Base-by-base conservation (phyloP, 441 rosid species). In the Gossypium aridum region DNA sequence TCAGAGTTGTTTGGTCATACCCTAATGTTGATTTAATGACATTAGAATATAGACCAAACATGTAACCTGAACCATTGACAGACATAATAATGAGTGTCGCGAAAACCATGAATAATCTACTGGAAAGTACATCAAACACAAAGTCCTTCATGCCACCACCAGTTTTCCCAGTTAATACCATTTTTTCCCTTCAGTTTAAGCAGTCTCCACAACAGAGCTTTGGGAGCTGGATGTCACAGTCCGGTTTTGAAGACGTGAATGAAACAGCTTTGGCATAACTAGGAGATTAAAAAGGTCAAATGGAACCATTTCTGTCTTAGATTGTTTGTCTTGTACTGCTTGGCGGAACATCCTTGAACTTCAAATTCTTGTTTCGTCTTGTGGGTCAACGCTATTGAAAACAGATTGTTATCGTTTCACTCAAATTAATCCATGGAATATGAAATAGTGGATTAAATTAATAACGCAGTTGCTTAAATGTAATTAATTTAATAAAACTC, bases 1-100 rank as follows among this genome's bases (percentile, higher is more conserved):
- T 84, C 59, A 85, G 80, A 7, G 85, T 83, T 2, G 80, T 73
- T 76, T 85, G 89, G 56, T 87, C 86, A 57, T 86, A 88, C 10
- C 84, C 85, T 7, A 85, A 65, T 14, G 82, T 79, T 13, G 70
- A 63, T 47, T 73, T 73, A 28, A 63, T 73, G 26, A 47, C 76
- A 37, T 73, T 73, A 14, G 76, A 73, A 14, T 73, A 73, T 3
- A 73, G 70, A 63, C 70, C 70, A 53, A 63, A 73, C 76, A 63
- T 28, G 70, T 25, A 73, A 12, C 70, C 61, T 13, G 76, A 73
- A 49, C 63, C 76, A 63, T 73, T 73, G 31, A 31, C 62, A 7
- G 76, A 73, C 62, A 73, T 47, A 7, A 73, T 49, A 6, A 62
- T 62, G 0, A 73, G 20, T 19, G 62, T 62, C 13, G 53, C 70